phyloP scores from a whole-genome alignment of 148 eudicot genomes.

The Cornus florida region DNA sequence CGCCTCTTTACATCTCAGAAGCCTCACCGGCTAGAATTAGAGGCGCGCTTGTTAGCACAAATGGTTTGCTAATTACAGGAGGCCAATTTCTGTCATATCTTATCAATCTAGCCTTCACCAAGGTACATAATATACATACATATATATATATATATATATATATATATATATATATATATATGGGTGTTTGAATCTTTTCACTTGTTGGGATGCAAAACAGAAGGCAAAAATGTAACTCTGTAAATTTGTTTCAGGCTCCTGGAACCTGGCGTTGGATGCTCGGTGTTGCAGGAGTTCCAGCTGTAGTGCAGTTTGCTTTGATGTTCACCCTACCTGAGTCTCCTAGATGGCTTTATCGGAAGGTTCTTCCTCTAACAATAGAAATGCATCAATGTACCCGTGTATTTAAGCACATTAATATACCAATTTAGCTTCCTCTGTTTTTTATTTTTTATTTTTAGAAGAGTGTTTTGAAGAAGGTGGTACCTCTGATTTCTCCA shows the following conservation, averaged over 20 bases:
- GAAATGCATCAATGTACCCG: too few species aligned
- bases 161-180: too few species aligned
- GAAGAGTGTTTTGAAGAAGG: too few species aligned
- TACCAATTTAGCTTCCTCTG: too few species aligned
- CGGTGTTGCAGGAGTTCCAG: constrained; percentile 42
- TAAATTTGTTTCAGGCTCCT: constrained; percentile 11
- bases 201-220: not conserved
- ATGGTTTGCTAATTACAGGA: constrained; percentile 40
- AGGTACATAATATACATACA: constrained; percentile 10
- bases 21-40: constrained; percentile 50
- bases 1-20: constrained; percentile 53
- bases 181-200: not conserved
- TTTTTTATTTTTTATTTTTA: too few species aligned
- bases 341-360: constrained; percentile 43
- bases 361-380: not conserved
- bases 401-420: too few species aligned
- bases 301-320: constrained; percentile 31
- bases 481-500: too few species aligned
- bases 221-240: not conserved
- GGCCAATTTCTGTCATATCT: constrained; percentile 50
- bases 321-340: constrained; percentile 45
- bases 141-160: too few species aligned
- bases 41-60: constrained; percentile 51
- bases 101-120: constrained; percentile 47
- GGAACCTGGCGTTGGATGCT: constrained; percentile 60